Base-by-base conservation (phyloP, 108 stramenopile genomes). In the Epithemia pelagica region DNA sequence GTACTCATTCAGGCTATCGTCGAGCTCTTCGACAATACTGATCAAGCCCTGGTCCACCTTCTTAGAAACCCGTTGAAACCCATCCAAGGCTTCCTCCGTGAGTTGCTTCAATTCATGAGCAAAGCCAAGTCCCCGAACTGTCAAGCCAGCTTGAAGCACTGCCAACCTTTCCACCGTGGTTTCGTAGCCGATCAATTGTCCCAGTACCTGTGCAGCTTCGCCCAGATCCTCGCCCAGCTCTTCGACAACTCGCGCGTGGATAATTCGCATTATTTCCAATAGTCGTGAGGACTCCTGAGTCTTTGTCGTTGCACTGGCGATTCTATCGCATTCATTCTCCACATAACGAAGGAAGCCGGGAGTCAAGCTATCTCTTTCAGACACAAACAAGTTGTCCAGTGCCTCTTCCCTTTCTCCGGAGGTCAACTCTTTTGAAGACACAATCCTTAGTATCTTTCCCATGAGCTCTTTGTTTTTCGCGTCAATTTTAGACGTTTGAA, bases 191-290 rank as follows among this genome's bases (percentile, higher is more conserved):
- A 88, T 75, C 5, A 91, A 71, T 31, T 87, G 90, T 28, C 85
- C 85, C 1, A 91, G 37, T 7, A 91, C 82, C 23, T 84, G 67
- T 0, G 90, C 85, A 15, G 82, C 86, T 67, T 88, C 90, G 55
- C 86, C 85, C 58, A 88, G 61, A 52, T 78, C 88, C 68, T 78
- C 59, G 3, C 87, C 87, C 28, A 91, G 67, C 51, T 88, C 90
- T 61, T 91, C 90, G 24, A 91, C 55, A 2, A 91, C 80, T 2
- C 90, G 70, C 18, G 90, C 64, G 62, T 91, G 90, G n/a, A 91
- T 82, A 28, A 87, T 61, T 29, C 82, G 68, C 33, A 91, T 53
- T n/a, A 83, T 81, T 64, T 91, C 78, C 58, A 88, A 61, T 55
- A 88, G 62, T 58, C 73, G 68, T 0, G 65, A 29, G 28, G 74